These are phyloP conservation scores for Clavulina sp. DNA, from an alignment of 768 basidiomycete species.

Conservation along the genomic window DNA sequence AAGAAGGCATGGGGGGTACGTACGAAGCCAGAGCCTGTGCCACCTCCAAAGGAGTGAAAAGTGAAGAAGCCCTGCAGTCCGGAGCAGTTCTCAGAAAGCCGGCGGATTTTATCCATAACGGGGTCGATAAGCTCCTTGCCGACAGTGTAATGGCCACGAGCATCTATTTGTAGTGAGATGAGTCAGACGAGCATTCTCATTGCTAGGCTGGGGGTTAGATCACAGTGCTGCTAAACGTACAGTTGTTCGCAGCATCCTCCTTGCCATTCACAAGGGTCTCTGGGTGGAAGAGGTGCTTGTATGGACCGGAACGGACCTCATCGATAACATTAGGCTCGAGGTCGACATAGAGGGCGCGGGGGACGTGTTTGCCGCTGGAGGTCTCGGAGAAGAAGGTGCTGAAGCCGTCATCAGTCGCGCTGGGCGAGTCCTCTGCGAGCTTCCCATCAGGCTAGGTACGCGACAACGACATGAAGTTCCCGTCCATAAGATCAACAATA, in stretches of 20 bases:
- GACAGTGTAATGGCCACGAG: constrained; percentile 96
- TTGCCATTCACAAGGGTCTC: constrained; percentile 97
- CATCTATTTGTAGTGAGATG: constrained; percentile 36
- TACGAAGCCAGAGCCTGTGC: constrained; percentile 94
- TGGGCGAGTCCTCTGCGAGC: constrained; percentile 57
- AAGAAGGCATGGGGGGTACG: neutral
- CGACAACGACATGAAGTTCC: neutral
- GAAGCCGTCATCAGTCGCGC: constrained; percentile 76
- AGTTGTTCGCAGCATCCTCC: constrained; percentile 99
- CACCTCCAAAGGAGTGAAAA: constrained; percentile 99
- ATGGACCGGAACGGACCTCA: constrained; percentile 88
- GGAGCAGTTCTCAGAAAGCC: constrained; percentile 91
- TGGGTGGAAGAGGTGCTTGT: constrained; percentile 96
- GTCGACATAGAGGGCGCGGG: constrained; percentile 92
- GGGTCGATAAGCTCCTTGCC: constrained; percentile 96
- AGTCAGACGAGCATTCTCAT: constrained; percentile 6
- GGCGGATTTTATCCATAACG: constrained; percentile 93
- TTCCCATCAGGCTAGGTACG: constrained; percentile 76
- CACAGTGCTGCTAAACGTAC: constrained; percentile 29
- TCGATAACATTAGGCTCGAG: constrained; percentile 96
- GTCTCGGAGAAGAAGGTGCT: constrained; percentile 99
- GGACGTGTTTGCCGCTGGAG: constrained; percentile 90
- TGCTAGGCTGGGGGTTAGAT: constrained; percentile 11
- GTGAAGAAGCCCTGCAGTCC: constrained; percentile 99
- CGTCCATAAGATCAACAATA: too few relatives aligned